Evolutionary conservation across 257 asterid species (phyloP), one percentile per base, ranked within the genome.

Genomic region (Solanum ahanhuiri): DNA sequence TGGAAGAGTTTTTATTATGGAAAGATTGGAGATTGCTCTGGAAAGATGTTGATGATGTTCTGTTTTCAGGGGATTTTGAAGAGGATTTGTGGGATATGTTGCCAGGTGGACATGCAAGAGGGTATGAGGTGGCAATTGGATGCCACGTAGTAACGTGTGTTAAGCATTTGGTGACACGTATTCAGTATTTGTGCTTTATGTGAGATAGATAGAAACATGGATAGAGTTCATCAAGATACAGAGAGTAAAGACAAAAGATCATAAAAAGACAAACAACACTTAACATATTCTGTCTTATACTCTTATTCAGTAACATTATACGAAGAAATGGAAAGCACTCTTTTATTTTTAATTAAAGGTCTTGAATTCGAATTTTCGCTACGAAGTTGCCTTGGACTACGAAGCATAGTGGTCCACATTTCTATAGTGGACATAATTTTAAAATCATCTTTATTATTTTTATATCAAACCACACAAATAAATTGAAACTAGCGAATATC

Each of bases 311-410:
- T 41, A 41, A 41, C 0, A 39, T 39, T 1, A 41, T 41, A 41
- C 14, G 14, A 41, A 0, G 12, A 41, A 41, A 0, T 41, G 5
- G 4, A 10, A 43, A 41, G 0, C 14, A 41, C 14, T 11, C 15
- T 43, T 43, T 43, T 0, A 10, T 43, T 10, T 0, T 0, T 43
- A 43, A 43, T 10, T 43, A 43, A 0, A 39, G 0, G 1, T 10
- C 4, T 3, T 43, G 51, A 43, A 3, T 43, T 43, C 0, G 15
- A 43, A 43, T 43, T 0, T 35, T 1, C 12, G 3, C 12, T 41
- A 1, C 4, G 14, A 0, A 41, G 2, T 41, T 41, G 14, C 14
- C 14, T 41, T 0, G 14, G 34, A 1, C 35, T 5, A 34, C 35
- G 35, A 35, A 37, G 41, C 41, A 7, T 37, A 37, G 0, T 37